Conservation (phyloP, 495 filamentous ascomycete species). For the Daldinia caldariorum region DNA sequence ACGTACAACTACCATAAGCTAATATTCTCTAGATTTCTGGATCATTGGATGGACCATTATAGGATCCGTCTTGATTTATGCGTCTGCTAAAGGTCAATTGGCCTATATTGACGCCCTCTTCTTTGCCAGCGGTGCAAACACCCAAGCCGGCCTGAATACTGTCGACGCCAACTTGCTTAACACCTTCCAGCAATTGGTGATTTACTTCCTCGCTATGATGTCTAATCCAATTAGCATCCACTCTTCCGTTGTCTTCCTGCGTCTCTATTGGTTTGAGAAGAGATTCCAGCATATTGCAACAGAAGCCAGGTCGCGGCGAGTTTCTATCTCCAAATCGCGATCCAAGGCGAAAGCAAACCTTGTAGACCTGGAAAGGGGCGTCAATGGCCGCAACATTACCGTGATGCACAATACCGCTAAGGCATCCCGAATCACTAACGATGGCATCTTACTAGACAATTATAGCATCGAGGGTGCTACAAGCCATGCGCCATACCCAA, state of each 20-base stretch:
- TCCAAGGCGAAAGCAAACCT: slow-evolving; percentile 67
- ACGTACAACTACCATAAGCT: not conserved
- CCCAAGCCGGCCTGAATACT: slow-evolving; percentile 92
- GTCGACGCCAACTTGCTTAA: slow-evolving; percentile 78
- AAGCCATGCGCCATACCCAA: slow-evolving; percentile 36
- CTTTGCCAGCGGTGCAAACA: slow-evolving; percentile 79
- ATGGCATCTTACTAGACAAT: slow-evolving; percentile 55
- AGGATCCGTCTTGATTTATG: slow-evolving; percentile 79
- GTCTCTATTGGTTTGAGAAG: slow-evolving; percentile 98
- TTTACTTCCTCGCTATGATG: slow-evolving; percentile 76
- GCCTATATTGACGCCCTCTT: slow-evolving; percentile 90
- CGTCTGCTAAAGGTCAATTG: slow-evolving; percentile 62
- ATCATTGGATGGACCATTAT: slow-evolving; percentile 74
- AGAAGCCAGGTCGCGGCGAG: slow-evolving; percentile 55
- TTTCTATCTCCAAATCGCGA: slow-evolving; percentile 60
- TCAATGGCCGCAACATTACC: slow-evolving; percentile 75
- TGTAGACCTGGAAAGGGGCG: slow-evolving; percentile 69
- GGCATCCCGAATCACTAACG: slow-evolving; percentile 57
- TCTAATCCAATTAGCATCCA: slow-evolving; percentile 93
- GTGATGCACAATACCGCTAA: slow-evolving; percentile 68
- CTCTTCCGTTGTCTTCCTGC: slow-evolving; percentile 85
- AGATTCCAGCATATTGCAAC: slow-evolving; percentile 79
- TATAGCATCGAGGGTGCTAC: slow-evolving; percentile 36
- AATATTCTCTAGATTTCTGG: slow-evolving; percentile 70
- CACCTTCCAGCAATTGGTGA: slow-evolving; percentile 78